Conservation (phyloP, 352 stramenopile species). For the Stramenopiles sp. region DNA sequence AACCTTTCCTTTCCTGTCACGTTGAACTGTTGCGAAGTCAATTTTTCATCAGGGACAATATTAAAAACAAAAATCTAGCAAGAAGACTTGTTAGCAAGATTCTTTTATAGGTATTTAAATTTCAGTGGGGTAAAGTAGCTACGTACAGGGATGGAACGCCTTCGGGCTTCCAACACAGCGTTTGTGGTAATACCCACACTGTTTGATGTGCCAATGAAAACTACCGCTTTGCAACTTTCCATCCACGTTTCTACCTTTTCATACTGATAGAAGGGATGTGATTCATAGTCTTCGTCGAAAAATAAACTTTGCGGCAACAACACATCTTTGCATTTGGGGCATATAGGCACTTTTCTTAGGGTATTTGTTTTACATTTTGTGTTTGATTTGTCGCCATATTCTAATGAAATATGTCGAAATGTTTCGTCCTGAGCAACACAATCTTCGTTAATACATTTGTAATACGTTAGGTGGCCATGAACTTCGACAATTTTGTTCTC, state of each 20-base stretch:
- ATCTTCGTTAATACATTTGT: slow-evolving; percentile 34
- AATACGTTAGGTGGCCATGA: slow-evolving; percentile 37
- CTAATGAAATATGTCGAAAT: neutral
- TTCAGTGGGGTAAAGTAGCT: no score
- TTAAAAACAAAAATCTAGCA: no score
- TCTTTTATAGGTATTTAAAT: no score
- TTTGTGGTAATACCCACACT: slow-evolving; percentile 31
- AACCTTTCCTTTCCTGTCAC: neutral
- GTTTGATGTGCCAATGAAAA: slow-evolving; percentile 44
- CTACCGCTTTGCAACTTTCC: slow-evolving; percentile 27
- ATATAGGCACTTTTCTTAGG: neutral
- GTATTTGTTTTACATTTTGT: neutral
- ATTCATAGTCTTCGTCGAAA: slow-evolving; percentile 48
- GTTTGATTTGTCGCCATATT: neutral
- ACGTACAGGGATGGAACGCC: neutral
- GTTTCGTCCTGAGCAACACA: slow-evolving; percentile 18
- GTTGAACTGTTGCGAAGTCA: neutral
- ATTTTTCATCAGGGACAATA: slow-evolving; percentile 1
- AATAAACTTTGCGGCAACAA: slow-evolving; percentile 28
- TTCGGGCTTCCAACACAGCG: neutral
- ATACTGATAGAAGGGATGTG: slow-evolving; percentile 43
- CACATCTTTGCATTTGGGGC: slow-evolving; percentile 14
- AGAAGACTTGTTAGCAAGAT: no score
- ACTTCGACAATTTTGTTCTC: slow-evolving; percentile 34
- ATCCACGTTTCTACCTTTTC: slow-evolving; percentile 33